These are phyloP conservation scores for Capsicum rhomboideum DNA, from an alignment of 257 asterid species.

Conservation along the genomic window DNA sequence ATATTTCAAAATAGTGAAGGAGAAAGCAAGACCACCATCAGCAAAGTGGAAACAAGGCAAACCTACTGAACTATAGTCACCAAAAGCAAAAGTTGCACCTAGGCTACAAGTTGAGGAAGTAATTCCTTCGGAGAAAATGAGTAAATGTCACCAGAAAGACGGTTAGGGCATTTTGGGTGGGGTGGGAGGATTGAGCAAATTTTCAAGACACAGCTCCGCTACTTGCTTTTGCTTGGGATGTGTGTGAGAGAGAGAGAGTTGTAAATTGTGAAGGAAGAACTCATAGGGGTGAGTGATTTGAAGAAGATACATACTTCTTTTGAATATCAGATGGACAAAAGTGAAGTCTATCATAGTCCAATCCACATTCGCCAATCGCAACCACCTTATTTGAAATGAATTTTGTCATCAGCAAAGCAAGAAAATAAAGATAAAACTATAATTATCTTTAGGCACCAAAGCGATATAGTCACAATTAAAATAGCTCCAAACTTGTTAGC, in stretches of 20 bases:
- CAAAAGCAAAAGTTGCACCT: neutral
- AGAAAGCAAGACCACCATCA: slow-evolving; percentile 1
- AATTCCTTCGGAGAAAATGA: neutral
- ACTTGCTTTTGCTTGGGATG: neutral
- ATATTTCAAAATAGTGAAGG: slow-evolving; percentile 6
- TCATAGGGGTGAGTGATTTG: neutral
- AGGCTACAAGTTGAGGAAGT: neutral
- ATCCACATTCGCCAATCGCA: slow-evolving; percentile 98
- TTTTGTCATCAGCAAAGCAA: neutral
- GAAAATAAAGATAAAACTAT: neutral
- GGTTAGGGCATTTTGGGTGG: neutral
- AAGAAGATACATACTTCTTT: slow-evolving; percentile 60
- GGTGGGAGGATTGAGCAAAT: neutral
- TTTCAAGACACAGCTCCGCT: neutral
- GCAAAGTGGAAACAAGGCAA: slow-evolving; percentile 7
- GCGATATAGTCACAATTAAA: neutral
- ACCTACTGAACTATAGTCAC: neutral
- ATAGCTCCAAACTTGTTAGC: neutral
- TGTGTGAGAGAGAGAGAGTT: neutral
- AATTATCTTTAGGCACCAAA: neutral
- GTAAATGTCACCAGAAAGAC: neutral
- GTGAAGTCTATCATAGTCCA: slow-evolving; percentile 94
- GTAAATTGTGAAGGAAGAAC: neutral
- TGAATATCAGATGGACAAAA: slow-evolving; percentile 82
- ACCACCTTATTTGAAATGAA: slow-evolving; percentile 70